Evolutionary conservation across 306 rosid species (phyloP), one percentile per base, ranked within the genome.

Genomic region (Purshia tridentata): DNA sequence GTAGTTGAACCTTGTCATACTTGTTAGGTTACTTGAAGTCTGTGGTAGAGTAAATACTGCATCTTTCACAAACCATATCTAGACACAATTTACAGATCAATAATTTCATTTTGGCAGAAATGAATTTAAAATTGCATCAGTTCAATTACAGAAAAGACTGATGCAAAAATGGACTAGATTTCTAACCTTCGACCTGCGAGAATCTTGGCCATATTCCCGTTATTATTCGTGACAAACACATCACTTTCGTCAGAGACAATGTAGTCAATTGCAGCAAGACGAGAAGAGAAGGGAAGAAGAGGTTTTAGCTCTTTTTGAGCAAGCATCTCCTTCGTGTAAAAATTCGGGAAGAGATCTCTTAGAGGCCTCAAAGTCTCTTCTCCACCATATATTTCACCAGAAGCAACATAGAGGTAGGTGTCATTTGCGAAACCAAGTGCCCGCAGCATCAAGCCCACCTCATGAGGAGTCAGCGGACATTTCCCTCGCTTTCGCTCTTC

Each of bases 361-460:
- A 95, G 96, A 76, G 97, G 99, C 62, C 80, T 81, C 79, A 95
- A 81, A 74, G 99, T 95, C 84, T 95, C 99, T 69, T 95, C 90
- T 64, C 99, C 99, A 16, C 99, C 99, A 50, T 95, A 95, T 81
- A 95, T 88, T 80, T 95, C 99, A 81, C 99, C 99, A 58, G 99
- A 95, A 63, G 99, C 99, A 76, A 91, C 93, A 80, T 91, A 95
- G 41, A 95, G 81, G 77, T 82, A 91, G 13, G 97, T 95, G 72
- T 91, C 97, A 82, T 95, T 95, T 42, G 90, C 39, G 82, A 85
- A 95, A 68, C 99, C 99, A 88, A 95, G 96, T 6, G 99, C 98
- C 53, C 92, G 86, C 53, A 95, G 83, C 99, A 95, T 87, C 84
- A 91, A 80, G 77, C 99, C 99, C 71, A 95, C 97, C 75, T 95